phyloP scores from a whole-genome alignment of 148 eudicot genomes.

The Rhododendron molle region DNA sequence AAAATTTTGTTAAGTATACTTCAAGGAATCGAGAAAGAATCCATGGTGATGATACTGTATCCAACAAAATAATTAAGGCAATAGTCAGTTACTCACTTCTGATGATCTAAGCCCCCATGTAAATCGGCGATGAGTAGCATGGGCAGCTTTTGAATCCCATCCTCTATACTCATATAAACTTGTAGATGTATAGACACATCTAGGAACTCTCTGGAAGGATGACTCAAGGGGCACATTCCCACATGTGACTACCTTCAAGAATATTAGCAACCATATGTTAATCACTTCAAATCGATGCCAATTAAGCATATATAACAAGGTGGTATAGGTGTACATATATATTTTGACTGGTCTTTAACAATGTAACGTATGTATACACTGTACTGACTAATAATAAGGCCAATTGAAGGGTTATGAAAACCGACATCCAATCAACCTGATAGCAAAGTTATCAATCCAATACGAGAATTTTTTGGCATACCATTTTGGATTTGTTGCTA shows the following conservation, averaged over 20 bases:
- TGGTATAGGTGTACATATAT: neutral
- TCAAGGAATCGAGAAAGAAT: neutral
- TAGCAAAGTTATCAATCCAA: neutral
- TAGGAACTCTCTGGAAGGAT: slow-evolving; percentile 78
- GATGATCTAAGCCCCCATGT: slow-evolving; percentile 87
- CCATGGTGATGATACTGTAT: neutral
- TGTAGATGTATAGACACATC: slow-evolving; percentile 87
- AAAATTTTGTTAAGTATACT: neutral
- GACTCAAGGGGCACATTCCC: slow-evolving; percentile 93
- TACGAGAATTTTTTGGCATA: neutral
- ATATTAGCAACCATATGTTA: neutral
- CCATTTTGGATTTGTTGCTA: neutral
- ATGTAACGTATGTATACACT: neutral
- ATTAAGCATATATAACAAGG: neutral
- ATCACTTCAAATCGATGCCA: neutral
- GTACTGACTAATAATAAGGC: neutral
- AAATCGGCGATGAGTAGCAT: slow-evolving; percentile 78
- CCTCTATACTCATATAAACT: slow-evolving; percentile 85
- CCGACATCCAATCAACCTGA: neutral
- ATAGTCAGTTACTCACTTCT: slow-evolving; percentile 49
- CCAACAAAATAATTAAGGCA: neutral
- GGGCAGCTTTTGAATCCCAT: slow-evolving; percentile 81
- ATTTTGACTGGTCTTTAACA: neutral
- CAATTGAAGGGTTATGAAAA: neutral
- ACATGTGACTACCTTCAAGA: slow-evolving; percentile 80